Evolutionary conservation across 2,329 filamentous ascomycete genomes (phyloP).

Genomic region (Arthrinium puccinioides): DNA sequence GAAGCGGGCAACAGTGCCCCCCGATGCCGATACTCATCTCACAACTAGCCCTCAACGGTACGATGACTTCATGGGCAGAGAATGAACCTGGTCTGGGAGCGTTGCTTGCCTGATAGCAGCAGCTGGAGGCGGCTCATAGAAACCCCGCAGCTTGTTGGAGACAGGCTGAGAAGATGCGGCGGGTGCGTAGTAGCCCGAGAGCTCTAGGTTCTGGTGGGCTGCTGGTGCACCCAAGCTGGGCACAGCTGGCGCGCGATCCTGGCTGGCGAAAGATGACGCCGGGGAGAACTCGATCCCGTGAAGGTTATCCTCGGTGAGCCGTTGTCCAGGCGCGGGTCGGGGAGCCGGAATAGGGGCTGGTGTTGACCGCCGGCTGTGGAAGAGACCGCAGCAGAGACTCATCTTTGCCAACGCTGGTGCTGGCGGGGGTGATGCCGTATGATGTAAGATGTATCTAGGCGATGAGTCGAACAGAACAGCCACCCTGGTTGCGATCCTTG

Average conservation of each 20-base stretch:
- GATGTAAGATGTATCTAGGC: too few species aligned
- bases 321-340: not conserved
- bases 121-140: conserved; percentile 8
- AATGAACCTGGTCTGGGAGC: not conserved
- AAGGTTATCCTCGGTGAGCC: conserved; percentile 1
- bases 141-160: conserved; percentile 12
- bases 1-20: too few species aligned
- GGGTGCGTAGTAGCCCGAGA: conserved; percentile 17
- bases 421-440: not conserved
- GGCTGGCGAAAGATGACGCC: conserved; percentile 13
- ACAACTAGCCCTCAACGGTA: not conserved
- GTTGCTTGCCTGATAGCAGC: not conserved
- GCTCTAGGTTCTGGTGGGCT: conserved; percentile 10
- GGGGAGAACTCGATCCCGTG: conserved; percentile 15
- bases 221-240: too few species aligned
- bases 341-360: not conserved
- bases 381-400: conserved; percentile 6
- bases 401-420: not conserved
- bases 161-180: conserved; percentile 3
- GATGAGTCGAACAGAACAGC: too few species aligned
- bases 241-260: too few species aligned
- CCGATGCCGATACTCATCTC: too few species aligned
- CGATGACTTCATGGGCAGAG: not conserved
- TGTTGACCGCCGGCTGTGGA: not conserved
- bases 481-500: too few species aligned